A percentile compares a stretch with the other conserved stretches of the same genome.
Conservation (phyloP, 352 stramenopile species). For the Phytophthora macrochlamydospora region DNA sequence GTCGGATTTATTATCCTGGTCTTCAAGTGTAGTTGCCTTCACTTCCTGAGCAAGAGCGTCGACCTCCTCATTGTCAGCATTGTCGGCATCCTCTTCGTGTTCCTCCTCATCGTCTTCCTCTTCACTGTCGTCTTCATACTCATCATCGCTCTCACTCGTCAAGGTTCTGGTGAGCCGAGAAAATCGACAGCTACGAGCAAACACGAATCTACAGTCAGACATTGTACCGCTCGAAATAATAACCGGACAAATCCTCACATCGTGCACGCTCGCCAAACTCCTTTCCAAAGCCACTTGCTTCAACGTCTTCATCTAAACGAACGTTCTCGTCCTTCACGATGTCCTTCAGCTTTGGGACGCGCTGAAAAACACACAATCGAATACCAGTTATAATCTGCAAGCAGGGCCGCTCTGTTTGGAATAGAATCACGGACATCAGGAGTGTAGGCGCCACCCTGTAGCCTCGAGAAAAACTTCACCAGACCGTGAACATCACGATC, state of each 20-base stretch:
- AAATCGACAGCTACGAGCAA: constrained; percentile 73
- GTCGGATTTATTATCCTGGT: constrained; percentile 20
- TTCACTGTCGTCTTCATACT: constrained; percentile 50
- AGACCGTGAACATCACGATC: constrained; percentile 96
- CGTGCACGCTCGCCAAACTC: constrained; percentile 75
- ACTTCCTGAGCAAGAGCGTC: constrained; percentile 44
- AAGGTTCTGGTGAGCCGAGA: constrained; percentile 66
- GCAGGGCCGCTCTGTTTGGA: not conserved
- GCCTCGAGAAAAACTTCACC: constrained; percentile 94
- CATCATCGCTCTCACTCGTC: constrained; percentile 44
- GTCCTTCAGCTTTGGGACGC: constrained; percentile 58
- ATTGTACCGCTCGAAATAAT: not conserved
- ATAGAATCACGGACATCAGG: constrained; percentile 77
- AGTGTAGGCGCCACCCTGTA: constrained; percentile 82
- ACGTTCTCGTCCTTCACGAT: constrained; percentile 70
- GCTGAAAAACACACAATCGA: too few relatives aligned
- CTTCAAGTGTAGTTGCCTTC: constrained; percentile 34
- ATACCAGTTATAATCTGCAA: not conserved
- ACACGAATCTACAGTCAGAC: constrained; percentile 6
- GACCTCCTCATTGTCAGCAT: constrained; percentile 26
- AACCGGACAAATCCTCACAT: constrained; percentile 39
- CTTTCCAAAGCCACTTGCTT: constrained; percentile 82
- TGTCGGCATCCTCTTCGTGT: constrained; percentile 30
- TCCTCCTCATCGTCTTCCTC: constrained; percentile 27
- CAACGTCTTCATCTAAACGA: constrained; percentile 70